Conservation (phyloP, 768 basidiomycete genomes). For the Suillus ampliporus region DNA sequence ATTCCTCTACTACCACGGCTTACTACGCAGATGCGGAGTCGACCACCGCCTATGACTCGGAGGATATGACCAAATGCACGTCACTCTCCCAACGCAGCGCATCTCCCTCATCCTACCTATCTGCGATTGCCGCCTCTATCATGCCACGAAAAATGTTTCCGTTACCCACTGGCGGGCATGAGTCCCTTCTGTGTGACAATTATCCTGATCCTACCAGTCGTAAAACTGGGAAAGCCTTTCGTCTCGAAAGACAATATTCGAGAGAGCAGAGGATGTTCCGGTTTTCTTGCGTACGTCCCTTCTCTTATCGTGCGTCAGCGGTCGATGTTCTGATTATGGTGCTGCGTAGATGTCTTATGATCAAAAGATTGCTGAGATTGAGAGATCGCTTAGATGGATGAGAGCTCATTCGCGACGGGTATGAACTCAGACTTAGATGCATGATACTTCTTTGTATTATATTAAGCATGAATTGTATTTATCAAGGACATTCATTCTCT, state of each 20-base stretch:
- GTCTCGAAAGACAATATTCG: neutral
- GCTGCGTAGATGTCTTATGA: constrained; percentile 2
- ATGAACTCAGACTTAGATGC: neutral
- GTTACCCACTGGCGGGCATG: neutral
- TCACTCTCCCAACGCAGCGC: neutral
- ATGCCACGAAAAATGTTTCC: too few species aligned
- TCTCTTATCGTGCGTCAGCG: neutral
- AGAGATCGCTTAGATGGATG: neutral
- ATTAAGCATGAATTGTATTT: neutral
- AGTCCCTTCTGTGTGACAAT: neutral
- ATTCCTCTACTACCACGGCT: neutral
- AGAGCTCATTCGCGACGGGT: neutral
- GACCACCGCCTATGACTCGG: neutral
- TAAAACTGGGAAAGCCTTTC: neutral
- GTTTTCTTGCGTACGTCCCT: neutral
- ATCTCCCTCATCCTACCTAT: neutral
- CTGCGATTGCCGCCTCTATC: neutral
- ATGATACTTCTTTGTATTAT: neutral
- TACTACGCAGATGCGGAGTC: neutral
- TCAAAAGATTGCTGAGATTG: neutral
- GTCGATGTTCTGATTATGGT: neutral
- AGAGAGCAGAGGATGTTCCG: neutral
- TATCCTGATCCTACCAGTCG: neutral
- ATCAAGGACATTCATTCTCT: too few species aligned
- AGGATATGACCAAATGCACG: too few species aligned